Conservation (phyloP, 2,329 filamentous ascomycete genomes). For the Neoscytalidium dimidiatum region DNA sequence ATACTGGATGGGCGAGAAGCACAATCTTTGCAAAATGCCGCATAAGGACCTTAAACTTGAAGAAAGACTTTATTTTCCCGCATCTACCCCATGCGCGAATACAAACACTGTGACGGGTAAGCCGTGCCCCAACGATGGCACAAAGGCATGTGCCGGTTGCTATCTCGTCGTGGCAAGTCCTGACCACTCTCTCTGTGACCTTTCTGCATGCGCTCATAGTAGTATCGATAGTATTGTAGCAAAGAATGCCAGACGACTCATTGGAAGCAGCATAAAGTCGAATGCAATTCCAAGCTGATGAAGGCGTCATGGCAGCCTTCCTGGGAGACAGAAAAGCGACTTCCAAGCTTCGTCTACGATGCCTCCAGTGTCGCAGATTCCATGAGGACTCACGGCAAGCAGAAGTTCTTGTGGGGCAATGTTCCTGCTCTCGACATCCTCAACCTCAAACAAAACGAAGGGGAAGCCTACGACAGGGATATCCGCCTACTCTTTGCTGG, state of each 20-base stretch:
- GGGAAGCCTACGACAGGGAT: slow-evolving; percentile 22
- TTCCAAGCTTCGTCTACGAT: slow-evolving; percentile 29
- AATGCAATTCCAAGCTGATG: slow-evolving; percentile 33
- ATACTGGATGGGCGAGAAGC: no score
- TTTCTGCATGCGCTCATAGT: neutral
- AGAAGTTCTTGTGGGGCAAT: slow-evolving; percentile 45
- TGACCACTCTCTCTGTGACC: neutral
- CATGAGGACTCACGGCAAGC: slow-evolving; percentile 19
- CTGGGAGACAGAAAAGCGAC: slow-evolving; percentile 30
- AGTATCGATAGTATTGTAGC: slow-evolving; percentile 36
- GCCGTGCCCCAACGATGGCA: neutral
- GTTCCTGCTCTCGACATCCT: slow-evolving; percentile 45
- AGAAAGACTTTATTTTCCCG: no score
- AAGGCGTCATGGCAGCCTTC: slow-evolving; percentile 32
- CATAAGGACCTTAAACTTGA: no score
- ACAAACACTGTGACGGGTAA: neutral
- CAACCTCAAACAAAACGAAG: slow-evolving; percentile 30
- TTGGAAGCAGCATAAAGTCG: slow-evolving; percentile 32
- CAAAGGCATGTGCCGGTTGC: neutral
- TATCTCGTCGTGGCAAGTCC: neutral
- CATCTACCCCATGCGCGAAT: neutral
- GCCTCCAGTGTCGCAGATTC: neutral
- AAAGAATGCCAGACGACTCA: slow-evolving; percentile 33
- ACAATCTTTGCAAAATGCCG: no score
- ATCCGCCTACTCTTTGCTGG: slow-evolving; percentile 40